Conservation (phyloP, 192 early-diverging fungal species). For the Pilobolus umbonatus region DNA sequence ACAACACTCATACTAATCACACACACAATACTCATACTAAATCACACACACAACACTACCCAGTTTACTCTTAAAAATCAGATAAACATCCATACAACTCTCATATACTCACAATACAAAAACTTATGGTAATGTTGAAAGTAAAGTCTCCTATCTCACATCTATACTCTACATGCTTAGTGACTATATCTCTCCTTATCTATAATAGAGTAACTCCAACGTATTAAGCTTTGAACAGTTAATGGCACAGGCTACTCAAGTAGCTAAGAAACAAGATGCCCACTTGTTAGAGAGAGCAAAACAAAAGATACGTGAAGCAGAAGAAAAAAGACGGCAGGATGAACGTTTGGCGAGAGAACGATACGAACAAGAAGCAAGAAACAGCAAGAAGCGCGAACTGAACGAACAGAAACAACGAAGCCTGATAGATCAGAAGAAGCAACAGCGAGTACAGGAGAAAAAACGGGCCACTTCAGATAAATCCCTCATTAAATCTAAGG, state of each 20-base stretch:
- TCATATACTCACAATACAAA: no score
- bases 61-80: no score
- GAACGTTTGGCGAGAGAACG: conserved; percentile 2
- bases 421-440: neutral
- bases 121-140: no score
- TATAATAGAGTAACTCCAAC: conserved; percentile 13
- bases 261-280: conserved; percentile 21
- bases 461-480: neutral
- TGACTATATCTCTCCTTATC: no score
- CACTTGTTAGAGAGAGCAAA: conserved; percentile 6
- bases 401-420: neutral
- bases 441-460: neutral
- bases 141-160: no score
- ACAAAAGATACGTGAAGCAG: conserved; percentile 14
- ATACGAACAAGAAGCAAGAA: neutral
- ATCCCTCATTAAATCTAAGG: neutral
- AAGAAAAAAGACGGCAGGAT: conserved; percentile 1
- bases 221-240: conserved; percentile 14
- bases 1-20: no score
- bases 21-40: no score
- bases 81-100: no score
- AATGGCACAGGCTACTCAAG: conserved; percentile 18
- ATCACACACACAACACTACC: no score
- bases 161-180: no score
- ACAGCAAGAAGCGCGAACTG: neutral